Base-by-base conservation (phyloP, 176 grass and related monocot genomes). In the Oryza longistaminata region DNA sequence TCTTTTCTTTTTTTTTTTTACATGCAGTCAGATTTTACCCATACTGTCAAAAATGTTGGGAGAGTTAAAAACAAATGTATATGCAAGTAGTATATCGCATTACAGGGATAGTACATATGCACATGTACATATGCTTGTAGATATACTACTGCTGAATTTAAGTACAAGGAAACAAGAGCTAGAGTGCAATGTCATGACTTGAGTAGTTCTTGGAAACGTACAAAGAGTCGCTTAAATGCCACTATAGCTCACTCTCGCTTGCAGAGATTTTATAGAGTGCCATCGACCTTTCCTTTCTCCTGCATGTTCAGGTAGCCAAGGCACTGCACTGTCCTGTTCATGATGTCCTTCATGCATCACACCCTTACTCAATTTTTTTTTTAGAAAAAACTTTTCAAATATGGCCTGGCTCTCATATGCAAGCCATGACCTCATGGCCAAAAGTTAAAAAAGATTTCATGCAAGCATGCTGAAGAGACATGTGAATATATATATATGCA, bases 351-450 rank as follows among this genome's bases (percentile, higher is more conserved):
- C 78, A 72, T 64, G 61, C 79, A 77, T 65, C 83, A 61, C n/a
- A 31, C 74, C 52, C 17, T 21, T 11, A 10, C 19, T 62, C 10
- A 61, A 10, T 6, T 61, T 3, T 55, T 27, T 27, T 55, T 40
- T 40, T 40, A 42, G 8, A 42, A 9, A 42, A 5, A 42, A 9
- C 7, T 58, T 50, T 50, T 58, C 17, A 17, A 58, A 7, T 7
- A 58, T 58, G 53, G 53, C 17, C 53, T 58, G 53, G 19, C 53
- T 58, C 53, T 58, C 17, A 58, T 58, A 19, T 58, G 53, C 17
- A 75, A 87, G 68, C 84, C 84, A 90, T 90, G 84, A 83, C 80
- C 83, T 78, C 82, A 89, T 58, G 76, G 48, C 69, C 8, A 83
- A 87, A 87, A 77, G 75, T 70, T 60, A 62, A 61, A 58, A 58